phyloP scores from a whole-genome alignment of 345 rosid genomes.

The Leavenworthia alabamica region DNA sequence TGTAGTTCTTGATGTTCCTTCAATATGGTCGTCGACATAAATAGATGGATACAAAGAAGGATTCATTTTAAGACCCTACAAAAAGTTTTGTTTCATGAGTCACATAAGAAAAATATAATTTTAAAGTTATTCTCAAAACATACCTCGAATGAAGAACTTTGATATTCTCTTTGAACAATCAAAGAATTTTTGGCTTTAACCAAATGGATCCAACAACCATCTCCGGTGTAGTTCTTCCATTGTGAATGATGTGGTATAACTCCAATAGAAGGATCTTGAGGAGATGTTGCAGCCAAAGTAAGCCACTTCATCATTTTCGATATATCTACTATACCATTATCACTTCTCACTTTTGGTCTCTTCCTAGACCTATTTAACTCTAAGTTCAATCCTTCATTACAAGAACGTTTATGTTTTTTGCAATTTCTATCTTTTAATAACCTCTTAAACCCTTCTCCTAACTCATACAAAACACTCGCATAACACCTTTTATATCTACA shows the following conservation, averaged over 20 bases:
- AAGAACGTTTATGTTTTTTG: conserved; percentile 21
- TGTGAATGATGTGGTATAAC: conserved; percentile 36
- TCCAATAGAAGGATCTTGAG: conserved; percentile 41
- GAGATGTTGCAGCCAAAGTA: conserved; percentile 42
- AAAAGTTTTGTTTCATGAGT: conserved; percentile 1
- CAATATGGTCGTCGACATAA: conserved; percentile 35
- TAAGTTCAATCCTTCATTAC: conserved; percentile 4
- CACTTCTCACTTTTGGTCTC: conserved; percentile 3
- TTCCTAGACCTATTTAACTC: conserved; percentile 7
- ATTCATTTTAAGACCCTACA: conserved; percentile 52
- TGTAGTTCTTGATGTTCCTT: conserved; percentile 5
- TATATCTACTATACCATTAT: conserved; percentile 30
- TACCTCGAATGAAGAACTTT: conserved; percentile 27
- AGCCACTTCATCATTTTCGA: conserved; percentile 60
- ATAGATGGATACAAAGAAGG: conserved; percentile 31
- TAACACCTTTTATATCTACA: conserved; percentile 20
- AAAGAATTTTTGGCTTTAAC: conserved; percentile 45
- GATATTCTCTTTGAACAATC: conserved; percentile 27
- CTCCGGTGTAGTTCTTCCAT: conserved; percentile 38
- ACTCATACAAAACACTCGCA: conserved; percentile 32
- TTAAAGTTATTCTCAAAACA: background rate
- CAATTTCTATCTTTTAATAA: conserved; percentile 31
- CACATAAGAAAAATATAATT: background rate
- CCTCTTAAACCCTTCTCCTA: conserved; percentile 41
- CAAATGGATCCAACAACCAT: conserved; percentile 42